Evolutionary conservation across 345 rosid genomes (phyloP).

Genomic region (Eucalyptus tenuipes): DNA sequence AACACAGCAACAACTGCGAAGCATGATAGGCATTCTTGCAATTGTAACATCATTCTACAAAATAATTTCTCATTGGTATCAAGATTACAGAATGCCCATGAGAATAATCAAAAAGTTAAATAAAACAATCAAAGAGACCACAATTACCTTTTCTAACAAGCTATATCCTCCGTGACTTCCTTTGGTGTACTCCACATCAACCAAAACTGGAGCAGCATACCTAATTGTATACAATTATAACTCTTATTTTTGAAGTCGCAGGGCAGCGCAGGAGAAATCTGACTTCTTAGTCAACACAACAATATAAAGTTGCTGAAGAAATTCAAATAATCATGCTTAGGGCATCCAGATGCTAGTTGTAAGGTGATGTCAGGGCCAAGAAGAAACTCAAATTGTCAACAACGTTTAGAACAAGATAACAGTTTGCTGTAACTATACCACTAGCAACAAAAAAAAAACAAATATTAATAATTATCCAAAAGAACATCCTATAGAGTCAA

Average conservation of each 20-base stretch:
- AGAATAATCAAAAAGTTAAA: not conserved
- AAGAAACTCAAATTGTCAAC: not conserved
- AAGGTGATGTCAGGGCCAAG: not conserved
- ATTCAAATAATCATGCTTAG: not conserved
- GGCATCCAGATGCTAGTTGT: not conserved
- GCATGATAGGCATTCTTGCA: slow-evolving; percentile 91
- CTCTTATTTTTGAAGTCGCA: not conserved
- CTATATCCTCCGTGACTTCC: slow-evolving; percentile 36
- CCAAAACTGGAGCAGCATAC: slow-evolving; percentile 79
- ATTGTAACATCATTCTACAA: slow-evolving; percentile 52
- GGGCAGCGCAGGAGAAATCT: not conserved
- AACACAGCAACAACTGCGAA: slow-evolving; percentile 70
- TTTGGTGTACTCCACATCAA: slow-evolving; percentile 55
- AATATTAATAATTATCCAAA: not conserved
- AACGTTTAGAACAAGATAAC: not conserved
- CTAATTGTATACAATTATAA: slow-evolving; percentile 6
- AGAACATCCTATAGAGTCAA: not conserved
- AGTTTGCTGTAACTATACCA: not conserved
- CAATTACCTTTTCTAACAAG: slow-evolving; percentile 37
- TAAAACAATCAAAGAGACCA: not conserved
- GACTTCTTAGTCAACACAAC: not conserved
- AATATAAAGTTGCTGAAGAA: not conserved
- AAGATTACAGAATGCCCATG: not conserved
- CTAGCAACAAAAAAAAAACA: not conserved
- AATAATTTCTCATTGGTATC: not conserved